Evolutionary conservation across 345 rosid genomes (phyloP).

Genomic region (Melastoma malabathricum): DNA sequence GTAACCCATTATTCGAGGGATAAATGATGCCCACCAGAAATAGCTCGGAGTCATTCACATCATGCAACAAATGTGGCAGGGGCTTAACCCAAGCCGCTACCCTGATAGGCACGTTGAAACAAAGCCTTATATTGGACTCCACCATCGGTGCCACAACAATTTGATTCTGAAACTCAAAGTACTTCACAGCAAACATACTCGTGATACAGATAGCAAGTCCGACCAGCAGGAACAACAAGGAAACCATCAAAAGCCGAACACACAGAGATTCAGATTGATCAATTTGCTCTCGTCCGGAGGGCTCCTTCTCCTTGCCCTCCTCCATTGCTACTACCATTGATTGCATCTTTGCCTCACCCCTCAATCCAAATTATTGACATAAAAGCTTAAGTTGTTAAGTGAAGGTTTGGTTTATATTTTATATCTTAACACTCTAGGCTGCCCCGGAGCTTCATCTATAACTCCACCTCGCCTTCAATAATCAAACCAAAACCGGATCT

Average conservation of each 20-base stretch:
- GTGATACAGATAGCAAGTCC: not conserved
- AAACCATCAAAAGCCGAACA: not conserved
- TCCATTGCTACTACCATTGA: not conserved
- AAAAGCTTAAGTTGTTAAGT: too few relatives aligned
- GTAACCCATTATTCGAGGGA: slow-evolving; percentile 19
- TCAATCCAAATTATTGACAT: too few relatives aligned
- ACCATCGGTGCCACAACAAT: not conserved
- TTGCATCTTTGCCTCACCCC: too few relatives aligned
- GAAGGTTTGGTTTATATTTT: too few relatives aligned
- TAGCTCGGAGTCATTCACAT: slow-evolving; percentile 27
- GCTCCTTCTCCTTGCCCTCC: not conserved
- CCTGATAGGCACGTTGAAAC: not conserved
- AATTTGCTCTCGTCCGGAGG: too few relatives aligned
- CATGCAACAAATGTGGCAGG: slow-evolving; percentile 12
- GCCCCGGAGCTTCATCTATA: too few relatives aligned
- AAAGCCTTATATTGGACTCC: too few relatives aligned
- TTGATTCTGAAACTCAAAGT: not conserved
- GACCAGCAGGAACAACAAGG: not conserved
- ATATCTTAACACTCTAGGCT: too few relatives aligned
- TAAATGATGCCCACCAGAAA: slow-evolving; percentile 37
- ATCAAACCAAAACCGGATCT: too few relatives aligned
- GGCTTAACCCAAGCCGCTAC: slow-evolving; percentile 9
- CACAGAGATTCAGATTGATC: not conserved
- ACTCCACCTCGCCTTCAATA: too few relatives aligned
- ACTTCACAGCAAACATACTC: not conserved